These are phyloP conservation scores for Aspergillus clavatus DNA, from an alignment of 2,329 filamentous ascomycete genomes.

Conservation along the genomic window DNA sequence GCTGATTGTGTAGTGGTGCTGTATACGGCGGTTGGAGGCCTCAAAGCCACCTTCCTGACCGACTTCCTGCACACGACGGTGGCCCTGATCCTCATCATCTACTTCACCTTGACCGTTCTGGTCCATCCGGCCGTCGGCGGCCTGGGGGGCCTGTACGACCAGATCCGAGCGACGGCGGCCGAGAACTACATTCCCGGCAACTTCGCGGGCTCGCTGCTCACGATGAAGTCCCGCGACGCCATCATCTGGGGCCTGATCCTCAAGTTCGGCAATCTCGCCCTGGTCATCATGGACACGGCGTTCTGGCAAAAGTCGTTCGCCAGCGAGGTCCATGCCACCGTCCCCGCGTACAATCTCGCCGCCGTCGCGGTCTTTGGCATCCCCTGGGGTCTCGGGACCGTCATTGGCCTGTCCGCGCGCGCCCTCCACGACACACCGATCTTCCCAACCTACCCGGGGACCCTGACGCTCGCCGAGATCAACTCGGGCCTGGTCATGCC, in stretches of 20 bases:
- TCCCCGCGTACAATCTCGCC: slow-evolving; percentile 50
- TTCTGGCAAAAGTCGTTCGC: slow-evolving; percentile 53
- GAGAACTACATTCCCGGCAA: slow-evolving; percentile 50
- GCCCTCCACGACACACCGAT: slow-evolving; percentile 45
- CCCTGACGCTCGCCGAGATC: slow-evolving; percentile 36
- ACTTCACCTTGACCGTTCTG: slow-evolving; percentile 46
- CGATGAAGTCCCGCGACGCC: too few relatives aligned
- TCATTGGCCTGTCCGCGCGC: slow-evolving; percentile 47
- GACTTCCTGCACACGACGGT: slow-evolving; percentile 54
- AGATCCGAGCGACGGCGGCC: slow-evolving; percentile 44
- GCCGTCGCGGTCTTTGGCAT: slow-evolving; percentile 53
- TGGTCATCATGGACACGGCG: slow-evolving; percentile 53
- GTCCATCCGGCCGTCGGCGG: slow-evolving; percentile 47
- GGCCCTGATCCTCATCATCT: slow-evolving; percentile 49
- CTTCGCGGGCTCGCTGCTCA: slow-evolving; percentile 51
- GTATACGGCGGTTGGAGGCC: slow-evolving; percentile 39
- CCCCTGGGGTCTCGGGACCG: slow-evolving; percentile 50
- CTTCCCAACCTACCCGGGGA: slow-evolving; percentile 52
- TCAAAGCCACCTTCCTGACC: slow-evolving; percentile 44
- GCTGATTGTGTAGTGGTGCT: too few relatives aligned
- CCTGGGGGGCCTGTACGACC: slow-evolving; percentile 46
- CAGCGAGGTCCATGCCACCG: slow-evolving; percentile 44
- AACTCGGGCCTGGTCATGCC: slow-evolving; percentile 36
- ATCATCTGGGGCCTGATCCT: slow-evolving; percentile 50
- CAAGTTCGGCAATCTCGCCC: slow-evolving; percentile 48